Evolutionary conservation across 148 eudicot genomes (phyloP).

Genomic region (Talinum fruticosum): DNA sequence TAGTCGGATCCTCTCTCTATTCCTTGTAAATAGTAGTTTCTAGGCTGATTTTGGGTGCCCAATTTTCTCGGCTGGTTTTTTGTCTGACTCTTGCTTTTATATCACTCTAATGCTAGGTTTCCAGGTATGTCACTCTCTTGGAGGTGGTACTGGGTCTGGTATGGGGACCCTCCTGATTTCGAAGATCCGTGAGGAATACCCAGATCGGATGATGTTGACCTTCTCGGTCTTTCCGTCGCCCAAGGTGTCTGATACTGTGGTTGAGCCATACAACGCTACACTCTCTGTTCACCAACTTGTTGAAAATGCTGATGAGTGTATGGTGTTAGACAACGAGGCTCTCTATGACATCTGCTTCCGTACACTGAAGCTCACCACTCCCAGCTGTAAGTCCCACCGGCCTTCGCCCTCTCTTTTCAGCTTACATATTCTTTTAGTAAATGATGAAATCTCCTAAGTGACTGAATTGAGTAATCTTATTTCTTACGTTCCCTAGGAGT

Average conservation of each 20-base stretch:
- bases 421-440: background rate
- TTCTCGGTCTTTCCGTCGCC: conserved; percentile 28
- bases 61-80: background rate
- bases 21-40: background rate
- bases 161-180: conserved; percentile 39
- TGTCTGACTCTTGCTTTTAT: background rate
- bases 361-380: conserved; percentile 38
- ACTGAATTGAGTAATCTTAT: background rate
- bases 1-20: background rate
- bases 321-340: conserved; percentile 38
- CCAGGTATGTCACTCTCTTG: conserved; percentile 31
- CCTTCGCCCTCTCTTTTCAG: background rate
- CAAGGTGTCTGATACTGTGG: conserved; percentile 40
- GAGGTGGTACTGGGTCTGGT: conserved; percentile 32
- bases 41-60: too few relatives aligned
- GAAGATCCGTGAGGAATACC: conserved; percentile 40
- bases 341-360: conserved; percentile 40
- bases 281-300: conserved; percentile 39
- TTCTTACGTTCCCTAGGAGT: background rate
- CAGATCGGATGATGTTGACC: conserved; percentile 42
- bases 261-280: conserved; percentile 42
- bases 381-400: conserved; percentile 30
- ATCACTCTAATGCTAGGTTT: conserved; percentile 16
- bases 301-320: conserved; percentile 38
- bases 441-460: background rate